Evolutionary conservation across 768 basidiomycete species (phyloP).

Genomic region (Candolleomyces eurysporus): DNA sequence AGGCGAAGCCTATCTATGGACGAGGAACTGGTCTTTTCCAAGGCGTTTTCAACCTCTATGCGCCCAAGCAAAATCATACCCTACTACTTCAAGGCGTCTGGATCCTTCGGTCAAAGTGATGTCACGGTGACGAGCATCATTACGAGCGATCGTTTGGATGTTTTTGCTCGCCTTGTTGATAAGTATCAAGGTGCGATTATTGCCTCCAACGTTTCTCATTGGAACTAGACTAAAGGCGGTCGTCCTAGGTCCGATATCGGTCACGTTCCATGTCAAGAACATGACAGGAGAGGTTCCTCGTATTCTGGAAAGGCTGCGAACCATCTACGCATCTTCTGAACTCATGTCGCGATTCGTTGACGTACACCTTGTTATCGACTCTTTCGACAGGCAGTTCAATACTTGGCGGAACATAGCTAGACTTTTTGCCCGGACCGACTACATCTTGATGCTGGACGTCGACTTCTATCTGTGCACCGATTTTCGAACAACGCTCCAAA

Average conservation of each 20-base stretch:
- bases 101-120: constrained; percentile 55
- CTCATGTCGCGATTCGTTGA: constrained; percentile 72
- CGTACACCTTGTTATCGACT: constrained; percentile 82
- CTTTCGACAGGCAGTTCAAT: constrained; percentile 83
- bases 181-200: constrained; percentile 64
- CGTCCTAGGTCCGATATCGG: constrained; percentile 74
- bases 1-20: constrained; percentile 34
- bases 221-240: constrained; percentile 1
- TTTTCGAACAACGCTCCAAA: constrained; percentile 59
- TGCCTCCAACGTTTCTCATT: neutral
- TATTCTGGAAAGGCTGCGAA: constrained; percentile 61
- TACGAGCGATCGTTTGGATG: constrained; percentile 74
- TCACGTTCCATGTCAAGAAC: constrained; percentile 72
- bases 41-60: constrained; percentile 67
- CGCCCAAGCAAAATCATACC: constrained; percentile 76
- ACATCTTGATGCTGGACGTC: constrained; percentile 89
- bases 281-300: constrained; percentile 41
- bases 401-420: constrained; percentile 88
- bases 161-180: constrained; percentile 68
- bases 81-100: constrained; percentile 73
- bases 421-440: constrained; percentile 79
- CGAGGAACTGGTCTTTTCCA: constrained; percentile 59
- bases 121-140: constrained; percentile 86
- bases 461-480: constrained; percentile 86
- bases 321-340: constrained; percentile 64